Conservation (phyloP, 2,329 filamentous ascomycete species). For the Diaporthe aspalathi region DNA sequence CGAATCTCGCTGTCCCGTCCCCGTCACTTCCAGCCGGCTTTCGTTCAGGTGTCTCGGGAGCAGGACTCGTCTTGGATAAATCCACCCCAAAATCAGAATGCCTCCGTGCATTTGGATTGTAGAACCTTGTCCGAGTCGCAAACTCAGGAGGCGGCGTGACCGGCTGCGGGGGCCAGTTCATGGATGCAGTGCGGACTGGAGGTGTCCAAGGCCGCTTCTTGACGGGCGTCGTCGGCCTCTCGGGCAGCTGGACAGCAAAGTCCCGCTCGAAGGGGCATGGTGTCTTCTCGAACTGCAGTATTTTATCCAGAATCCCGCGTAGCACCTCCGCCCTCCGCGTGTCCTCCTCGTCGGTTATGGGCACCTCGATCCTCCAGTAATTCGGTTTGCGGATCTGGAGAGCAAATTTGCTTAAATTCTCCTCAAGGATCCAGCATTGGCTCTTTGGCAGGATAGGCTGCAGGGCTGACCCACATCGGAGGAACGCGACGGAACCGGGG, state of each 20-base stretch:
- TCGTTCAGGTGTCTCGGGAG: conserved; percentile 31
- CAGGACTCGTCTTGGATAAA: conserved; percentile 7
- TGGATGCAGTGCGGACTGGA: conserved; percentile 55
- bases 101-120: conserved; percentile 36
- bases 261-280: conserved; percentile 84
- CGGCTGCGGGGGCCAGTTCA: conserved; percentile 44
- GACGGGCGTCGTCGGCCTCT: conserved; percentile 72
- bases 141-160: conserved; percentile 42
- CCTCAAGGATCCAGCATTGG: conserved; percentile 94
- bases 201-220: conserved; percentile 75
- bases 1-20: not conserved
- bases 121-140: conserved; percentile 37
- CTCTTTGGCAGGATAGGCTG: conserved; percentile 90
- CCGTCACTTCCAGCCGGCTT: not conserved
- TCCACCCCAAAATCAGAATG: conserved; percentile 36
- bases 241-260: conserved; percentile 80
- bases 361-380: conserved; percentile 92
- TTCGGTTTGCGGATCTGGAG: conserved; percentile 84
- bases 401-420: conserved; percentile 83
- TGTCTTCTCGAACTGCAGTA: conserved; percentile 89
- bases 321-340: conserved; percentile 72
- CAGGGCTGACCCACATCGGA: conserved; percentile 85
- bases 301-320: conserved; percentile 75
- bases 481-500: conserved; percentile 85
- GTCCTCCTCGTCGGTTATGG: conserved; percentile 73